These are phyloP conservation scores for Acanthamoeba sp. DNA, from an alignment of 208 protist genomes.

Conservation along the genomic window DNA sequence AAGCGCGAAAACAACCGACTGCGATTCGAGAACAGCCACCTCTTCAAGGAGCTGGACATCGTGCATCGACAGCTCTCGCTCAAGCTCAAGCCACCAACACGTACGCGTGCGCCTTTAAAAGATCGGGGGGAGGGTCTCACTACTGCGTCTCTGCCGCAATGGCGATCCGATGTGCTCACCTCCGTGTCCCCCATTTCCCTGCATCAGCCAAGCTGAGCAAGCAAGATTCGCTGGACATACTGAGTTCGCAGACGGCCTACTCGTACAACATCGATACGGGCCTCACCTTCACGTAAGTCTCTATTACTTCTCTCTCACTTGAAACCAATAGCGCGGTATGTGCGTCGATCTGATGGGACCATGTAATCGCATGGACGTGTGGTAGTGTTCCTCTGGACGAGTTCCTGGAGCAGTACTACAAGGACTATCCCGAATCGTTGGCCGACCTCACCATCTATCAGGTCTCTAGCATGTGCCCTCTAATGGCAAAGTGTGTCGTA, in stretches of 20 bases:
- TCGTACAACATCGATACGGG: slow-evolving; percentile 42
- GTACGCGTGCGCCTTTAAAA: neutral
- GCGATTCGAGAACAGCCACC: slow-evolving; percentile 60
- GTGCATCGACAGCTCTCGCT: slow-evolving; percentile 31
- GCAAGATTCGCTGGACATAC: slow-evolving; percentile 39
- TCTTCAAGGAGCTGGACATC: slow-evolving; percentile 65
- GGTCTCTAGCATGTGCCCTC: neutral
- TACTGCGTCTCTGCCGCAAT: too few species aligned
- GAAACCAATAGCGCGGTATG: too few species aligned
- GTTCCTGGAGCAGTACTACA: slow-evolving; percentile 55
- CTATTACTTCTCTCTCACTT: too few species aligned
- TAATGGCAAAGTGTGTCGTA: neutral
- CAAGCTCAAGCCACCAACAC: neutral
- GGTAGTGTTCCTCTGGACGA: slow-evolving; percentile 26
- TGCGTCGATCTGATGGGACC: too few species aligned
- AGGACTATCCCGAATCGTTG: slow-evolving; percentile 49
- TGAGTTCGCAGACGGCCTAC: slow-evolving; percentile 8
- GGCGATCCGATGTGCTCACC: too few species aligned
- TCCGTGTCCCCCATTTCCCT: neutral
- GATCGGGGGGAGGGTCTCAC: too few species aligned
- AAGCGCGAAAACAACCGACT: slow-evolving; percentile 56
- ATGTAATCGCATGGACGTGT: neutral
- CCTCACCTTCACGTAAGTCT: neutral
- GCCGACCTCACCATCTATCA: slow-evolving; percentile 62
- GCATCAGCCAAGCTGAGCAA: neutral